phyloP scores from a whole-genome alignment of 768 basidiomycete genomes.

The Tephrocybe sp. region DNA sequence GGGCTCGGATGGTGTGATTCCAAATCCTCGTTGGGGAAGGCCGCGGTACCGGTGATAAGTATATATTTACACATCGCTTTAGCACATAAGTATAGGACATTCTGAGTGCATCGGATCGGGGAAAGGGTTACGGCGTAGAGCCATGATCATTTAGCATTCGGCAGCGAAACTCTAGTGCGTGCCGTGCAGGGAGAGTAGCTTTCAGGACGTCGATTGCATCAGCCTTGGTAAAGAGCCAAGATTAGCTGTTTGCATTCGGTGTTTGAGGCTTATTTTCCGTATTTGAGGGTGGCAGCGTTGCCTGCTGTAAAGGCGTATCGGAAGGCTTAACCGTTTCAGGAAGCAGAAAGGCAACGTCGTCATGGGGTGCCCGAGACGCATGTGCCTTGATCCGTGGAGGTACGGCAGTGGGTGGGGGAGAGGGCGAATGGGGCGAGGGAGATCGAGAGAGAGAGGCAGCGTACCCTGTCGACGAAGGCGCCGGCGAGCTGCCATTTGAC shows the following conservation, averaged over 20 bases:
- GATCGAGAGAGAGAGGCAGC: constrained; percentile 52
- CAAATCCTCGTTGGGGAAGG: neutral
- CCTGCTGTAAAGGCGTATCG: neutral
- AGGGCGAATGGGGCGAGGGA: constrained; percentile 40
- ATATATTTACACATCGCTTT: neutral
- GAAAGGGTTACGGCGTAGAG: neutral
- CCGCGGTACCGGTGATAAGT: neutral
- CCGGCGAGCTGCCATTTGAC: constrained; percentile 54
- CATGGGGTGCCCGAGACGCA: neutral
- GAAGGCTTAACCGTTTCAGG: constrained; percentile 1
- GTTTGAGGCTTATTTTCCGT: neutral
- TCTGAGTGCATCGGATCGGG: neutral
- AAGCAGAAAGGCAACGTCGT: neutral
- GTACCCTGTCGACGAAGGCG: constrained; percentile 59
- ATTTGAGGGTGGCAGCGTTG: neutral
- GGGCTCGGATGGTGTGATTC: neutral
- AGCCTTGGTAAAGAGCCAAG: neutral
- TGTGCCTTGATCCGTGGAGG: constrained; percentile 15
- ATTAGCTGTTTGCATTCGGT: neutral
- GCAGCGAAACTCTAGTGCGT: neutral
- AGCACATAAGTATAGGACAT: neutral
- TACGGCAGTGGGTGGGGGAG: constrained; percentile 32
- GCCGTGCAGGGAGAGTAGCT: neutral
- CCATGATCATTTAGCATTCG: neutral
- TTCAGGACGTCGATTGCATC: neutral